Base-by-base conservation (phyloP, 352 stramenopile genomes). In the Phytophthora citrophthora region DNA sequence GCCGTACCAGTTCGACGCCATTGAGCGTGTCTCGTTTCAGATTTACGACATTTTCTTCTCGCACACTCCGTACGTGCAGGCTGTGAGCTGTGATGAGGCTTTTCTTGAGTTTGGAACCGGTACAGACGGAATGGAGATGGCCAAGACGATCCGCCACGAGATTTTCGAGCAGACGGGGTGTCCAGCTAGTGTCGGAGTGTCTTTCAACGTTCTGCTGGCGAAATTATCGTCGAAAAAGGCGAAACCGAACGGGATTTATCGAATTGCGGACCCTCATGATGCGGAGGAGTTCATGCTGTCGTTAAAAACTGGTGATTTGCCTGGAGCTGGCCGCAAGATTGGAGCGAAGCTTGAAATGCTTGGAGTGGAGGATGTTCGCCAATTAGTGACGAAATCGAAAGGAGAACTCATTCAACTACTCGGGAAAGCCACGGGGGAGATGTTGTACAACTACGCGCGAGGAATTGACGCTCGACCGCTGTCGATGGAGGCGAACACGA, bases 1-100 rank as follows among this genome's bases (percentile, higher is more conserved):
- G 1, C 87, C 90, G 0, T 99, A 99, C 73, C 83, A 98, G 16
- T 99, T 98, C 54, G 79, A 92, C 18, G 79, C 81, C 10, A 94
- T 95, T 57, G 72, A 98, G 75, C 77, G 93, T 40, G 89, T 98
- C 10, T 98, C 94, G 15, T 89, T 91, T 29, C 84, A 97, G 67
- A 94, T 99, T 40, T 98, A 98, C 73, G 71, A 90, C 55, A 96
- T 97, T 61, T 96, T 92, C 62, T 95, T 97, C 58, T 78, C 79
- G 1, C 82, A 86, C 36, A 96, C 91, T 7, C 89, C 88, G 0
- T 86, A 88, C 18, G 92, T 98, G 12, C 93, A 99, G 74, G 83
- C 91, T n/a, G 90, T 99, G 16, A 98, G 93, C 32, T 99, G 96
- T 62, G 96, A 99, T 68, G 96, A 99, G 85, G 89, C 92, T 0